Evolutionary conservation across 257 asterid genomes (phyloP).

Genomic region (Plantago elongata): DNA sequence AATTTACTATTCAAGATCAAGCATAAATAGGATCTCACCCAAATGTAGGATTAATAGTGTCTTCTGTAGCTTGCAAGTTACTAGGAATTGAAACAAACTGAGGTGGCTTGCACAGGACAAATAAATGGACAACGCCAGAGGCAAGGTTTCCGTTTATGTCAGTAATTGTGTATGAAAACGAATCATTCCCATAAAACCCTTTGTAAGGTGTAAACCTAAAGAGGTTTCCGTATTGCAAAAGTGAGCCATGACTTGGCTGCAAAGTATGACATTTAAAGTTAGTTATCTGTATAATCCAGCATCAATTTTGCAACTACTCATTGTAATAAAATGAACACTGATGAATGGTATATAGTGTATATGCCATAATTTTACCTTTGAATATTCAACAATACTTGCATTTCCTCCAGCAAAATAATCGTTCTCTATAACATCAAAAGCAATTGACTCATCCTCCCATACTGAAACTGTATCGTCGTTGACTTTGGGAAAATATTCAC

Average conservation of each 20-base stretch:
- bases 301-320: not conserved
- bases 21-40: conserved; percentile 41
- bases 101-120: conserved; percentile 72
- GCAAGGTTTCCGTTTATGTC: conserved; percentile 74
- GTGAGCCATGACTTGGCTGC: conserved; percentile 86
- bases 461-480: conserved; percentile 49
- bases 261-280: conserved; percentile 6
- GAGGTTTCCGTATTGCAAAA: conserved; percentile 47
- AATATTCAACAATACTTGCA: conserved; percentile 54
- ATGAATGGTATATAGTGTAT: not conserved
- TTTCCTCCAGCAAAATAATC: conserved; percentile 65
- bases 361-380: conserved; percentile 37
- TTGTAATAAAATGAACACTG: not conserved
- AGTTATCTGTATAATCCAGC: not conserved
- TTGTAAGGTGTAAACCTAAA: conserved; percentile 77
- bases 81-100: conserved; percentile 60
- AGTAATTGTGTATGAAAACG: conserved; percentile 52
- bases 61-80: conserved; percentile 69
- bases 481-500: conserved; percentile 72
- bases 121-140: conserved; percentile 60
- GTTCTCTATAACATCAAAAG: conserved; percentile 54
- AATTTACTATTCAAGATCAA: not conserved
- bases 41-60: conserved; percentile 57
- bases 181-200: conserved; percentile 71
- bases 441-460: conserved; percentile 90